Percentiles rank a stretch among this genome's conserved stretches.
Evolutionary conservation across 257 asterid species (phyloP).

Genomic region (Asclepias syriaca): DNA sequence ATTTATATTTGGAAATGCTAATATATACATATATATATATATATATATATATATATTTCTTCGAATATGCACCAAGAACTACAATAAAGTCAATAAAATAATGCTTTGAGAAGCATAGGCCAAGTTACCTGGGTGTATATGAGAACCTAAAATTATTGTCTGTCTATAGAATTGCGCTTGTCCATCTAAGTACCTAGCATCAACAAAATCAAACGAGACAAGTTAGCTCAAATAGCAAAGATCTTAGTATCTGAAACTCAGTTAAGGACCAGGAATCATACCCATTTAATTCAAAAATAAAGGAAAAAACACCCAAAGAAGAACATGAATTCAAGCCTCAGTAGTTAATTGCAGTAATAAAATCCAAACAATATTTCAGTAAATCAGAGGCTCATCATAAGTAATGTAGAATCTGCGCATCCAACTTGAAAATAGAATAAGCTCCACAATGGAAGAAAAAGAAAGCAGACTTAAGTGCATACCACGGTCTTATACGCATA

Average conservation of each 20-base stretch:
- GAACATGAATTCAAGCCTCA: not conserved
- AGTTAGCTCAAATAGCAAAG: not conserved
- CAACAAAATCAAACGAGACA: not conserved
- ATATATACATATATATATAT: not conserved
- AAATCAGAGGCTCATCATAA: not conserved
- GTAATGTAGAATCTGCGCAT: not conserved
- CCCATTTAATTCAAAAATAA: not conserved
- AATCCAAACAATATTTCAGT: not conserved
- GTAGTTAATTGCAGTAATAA: not conserved
- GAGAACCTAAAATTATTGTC: slow-evolving; percentile 75
- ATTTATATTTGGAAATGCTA: not conserved
- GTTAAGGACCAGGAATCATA: not conserved
- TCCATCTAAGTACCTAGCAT: slow-evolving; percentile 72
- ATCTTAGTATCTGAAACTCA: not conserved
- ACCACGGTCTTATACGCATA: slow-evolving; percentile 96
- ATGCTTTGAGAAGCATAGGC: not conserved
- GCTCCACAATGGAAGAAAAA: slow-evolving; percentile 6
- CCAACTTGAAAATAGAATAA: not conserved
- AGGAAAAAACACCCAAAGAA: not conserved
- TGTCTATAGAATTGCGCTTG: slow-evolving; percentile 90
- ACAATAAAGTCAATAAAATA: slow-evolving; percentile 7
- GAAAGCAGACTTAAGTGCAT: slow-evolving; percentile 23
- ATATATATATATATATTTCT: no score
- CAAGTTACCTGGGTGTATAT: slow-evolving; percentile 71
- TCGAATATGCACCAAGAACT: not conserved